These are phyloP conservation scores for Closterium sp. DNA, from an alignment of 139 green algal species.

Conservation along the genomic window DNA sequence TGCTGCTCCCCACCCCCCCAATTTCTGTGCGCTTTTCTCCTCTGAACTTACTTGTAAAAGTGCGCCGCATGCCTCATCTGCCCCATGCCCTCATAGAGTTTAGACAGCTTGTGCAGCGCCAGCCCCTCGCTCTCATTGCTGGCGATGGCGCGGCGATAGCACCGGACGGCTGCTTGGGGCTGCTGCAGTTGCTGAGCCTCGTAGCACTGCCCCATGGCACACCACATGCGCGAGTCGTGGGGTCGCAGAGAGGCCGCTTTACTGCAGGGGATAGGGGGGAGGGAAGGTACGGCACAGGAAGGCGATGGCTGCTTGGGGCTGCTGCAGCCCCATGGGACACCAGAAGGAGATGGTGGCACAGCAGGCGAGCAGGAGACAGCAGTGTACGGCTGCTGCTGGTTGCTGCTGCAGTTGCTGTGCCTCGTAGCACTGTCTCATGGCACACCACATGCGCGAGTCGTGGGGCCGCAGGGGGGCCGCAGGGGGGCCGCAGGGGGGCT, in stretches of 20 bases:
- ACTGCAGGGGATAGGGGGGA: too few relatives aligned
- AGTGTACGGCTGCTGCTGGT: constrained; percentile 76
- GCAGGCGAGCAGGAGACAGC: too few relatives aligned
- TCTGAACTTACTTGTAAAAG: constrained; percentile 31
- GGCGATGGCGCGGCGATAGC: constrained; percentile 67
- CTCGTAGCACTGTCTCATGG: constrained; percentile 94
- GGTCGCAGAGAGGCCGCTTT: too few relatives aligned
- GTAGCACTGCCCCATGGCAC: too few relatives aligned
- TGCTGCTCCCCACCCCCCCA: too few relatives aligned
- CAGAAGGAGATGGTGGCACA: background rate
- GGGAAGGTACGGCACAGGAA: too few relatives aligned
- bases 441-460: constrained; percentile 96
- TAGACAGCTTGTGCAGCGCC: constrained; percentile 73
- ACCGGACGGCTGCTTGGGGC: constrained; percentile 80
- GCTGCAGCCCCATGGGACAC: too few relatives aligned
- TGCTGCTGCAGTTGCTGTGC: constrained; percentile 64
- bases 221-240: too few relatives aligned
- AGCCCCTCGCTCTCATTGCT: constrained; percentile 82
- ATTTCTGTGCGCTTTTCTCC: too few relatives aligned
- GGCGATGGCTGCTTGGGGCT: too few relatives aligned
- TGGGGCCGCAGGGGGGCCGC: constrained; percentile 37
- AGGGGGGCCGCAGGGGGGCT: background rate
- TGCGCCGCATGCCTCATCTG: constrained; percentile 46
- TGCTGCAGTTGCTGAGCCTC: too few relatives aligned
- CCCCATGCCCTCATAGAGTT: constrained; percentile 65